A percentile compares a stretch with the other conserved stretches of the same genome.
Evolutionary conservation across 2,329 filamentous ascomycete genomes (phyloP).

Genomic region (Emmonsiellopsis sp.): DNA sequence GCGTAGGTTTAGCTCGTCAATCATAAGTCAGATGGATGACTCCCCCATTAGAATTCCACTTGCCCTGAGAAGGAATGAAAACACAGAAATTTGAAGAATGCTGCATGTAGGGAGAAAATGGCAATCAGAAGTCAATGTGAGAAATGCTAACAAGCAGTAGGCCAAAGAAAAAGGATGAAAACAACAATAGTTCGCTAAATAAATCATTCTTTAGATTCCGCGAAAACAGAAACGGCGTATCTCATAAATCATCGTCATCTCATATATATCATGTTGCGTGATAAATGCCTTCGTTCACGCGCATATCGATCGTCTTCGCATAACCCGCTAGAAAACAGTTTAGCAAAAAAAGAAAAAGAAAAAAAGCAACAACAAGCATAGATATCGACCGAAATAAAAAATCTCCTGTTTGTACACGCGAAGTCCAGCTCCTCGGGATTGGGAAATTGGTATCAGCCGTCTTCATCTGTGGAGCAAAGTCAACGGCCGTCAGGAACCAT

Average conservation of each 20-base stretch:
- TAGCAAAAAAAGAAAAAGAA: not conserved
- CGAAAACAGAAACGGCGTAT: not conserved
- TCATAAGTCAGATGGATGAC: no score
- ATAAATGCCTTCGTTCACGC: not conserved
- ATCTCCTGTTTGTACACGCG: not conserved
- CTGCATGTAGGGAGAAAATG: no score
- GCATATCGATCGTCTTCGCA: not conserved
- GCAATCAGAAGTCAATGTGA: no score
- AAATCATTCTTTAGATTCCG: not conserved
- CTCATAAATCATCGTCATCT: conserved; percentile 1
- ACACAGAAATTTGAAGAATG: no score
- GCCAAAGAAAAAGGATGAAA: no score
- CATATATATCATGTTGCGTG: not conserved
- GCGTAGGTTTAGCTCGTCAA: no score
- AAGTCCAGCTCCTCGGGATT: not conserved
- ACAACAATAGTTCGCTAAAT: not conserved
- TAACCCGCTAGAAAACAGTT: conserved; percentile 1
- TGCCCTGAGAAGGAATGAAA: no score
- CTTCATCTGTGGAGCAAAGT: conserved; percentile 8
- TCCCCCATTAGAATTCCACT: no score
- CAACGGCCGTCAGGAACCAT: not conserved
- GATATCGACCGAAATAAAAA: conserved; percentile 1
- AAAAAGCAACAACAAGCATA: not conserved
- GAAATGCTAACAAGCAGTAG: no score
- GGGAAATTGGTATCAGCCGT: no score